Base-by-base conservation (phyloP, 129 eudicot species). In the Rutidosis leptorrhynchoides region DNA sequence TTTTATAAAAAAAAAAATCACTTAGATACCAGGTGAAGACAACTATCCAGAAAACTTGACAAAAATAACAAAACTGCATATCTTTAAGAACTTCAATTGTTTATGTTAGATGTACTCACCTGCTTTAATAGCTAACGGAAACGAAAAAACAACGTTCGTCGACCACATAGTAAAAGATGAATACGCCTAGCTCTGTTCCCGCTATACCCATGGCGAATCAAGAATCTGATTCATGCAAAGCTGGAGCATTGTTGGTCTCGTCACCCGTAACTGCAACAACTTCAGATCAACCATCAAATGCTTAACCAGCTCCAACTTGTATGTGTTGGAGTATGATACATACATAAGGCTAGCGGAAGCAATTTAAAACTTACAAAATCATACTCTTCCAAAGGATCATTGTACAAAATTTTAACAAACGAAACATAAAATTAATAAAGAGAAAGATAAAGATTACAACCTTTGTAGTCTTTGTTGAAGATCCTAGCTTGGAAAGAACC, bases 161-260 rank as follows among this genome's bases (percentile, higher is more conserved):
- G 9, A 4, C 42, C n/a, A n/a, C n/a, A n/a, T n/a, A n/a, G n/a
- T 43, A 23, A 12, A 14, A 59, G 49, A 21, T 29, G 35, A 1
- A 63, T 7, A 35, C 15, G 66, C 83, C 45, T 60, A 92, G 96
- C 98, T 92, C 98, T 40, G 98, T 92, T 72, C 98, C 98, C 9
- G 95, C 85, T 57, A 92, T 92, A 52, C 98, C 98, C 98, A 92
- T 92, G 24, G 98, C 98, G 62, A 92, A 83, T 71, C 98, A 96
- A 20, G 88, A 88, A 71, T 92, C 98, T 22, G 98, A 78, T 75
- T 92, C 98, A 30, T 88, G 90, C 82, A 92, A 73, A 17, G 98
- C 98, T 20, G 98, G 98, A 37, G 98, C 98, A 77, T 92, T 96
- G 74, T 88, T 88, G 11, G 96, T 92, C 19, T 96, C 98, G 80